These are phyloP conservation scores for Acorus gramineus DNA, from an alignment of 106 monocot species.

Conservation along the genomic window DNA sequence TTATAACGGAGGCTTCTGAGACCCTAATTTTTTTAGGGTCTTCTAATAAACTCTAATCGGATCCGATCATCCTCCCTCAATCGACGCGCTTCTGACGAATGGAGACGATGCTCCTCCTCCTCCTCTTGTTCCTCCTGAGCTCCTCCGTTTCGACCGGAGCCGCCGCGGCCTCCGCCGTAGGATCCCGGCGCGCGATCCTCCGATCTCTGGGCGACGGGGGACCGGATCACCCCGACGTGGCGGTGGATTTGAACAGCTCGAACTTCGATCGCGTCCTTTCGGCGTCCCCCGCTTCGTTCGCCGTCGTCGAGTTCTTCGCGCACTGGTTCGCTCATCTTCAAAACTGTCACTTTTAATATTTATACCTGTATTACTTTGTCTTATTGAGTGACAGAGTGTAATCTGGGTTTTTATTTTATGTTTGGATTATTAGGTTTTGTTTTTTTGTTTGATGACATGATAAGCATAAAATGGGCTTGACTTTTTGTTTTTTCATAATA, in stretches of 20 bases:
- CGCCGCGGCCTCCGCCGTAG: background rate
- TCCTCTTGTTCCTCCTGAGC: slow-evolving; percentile 5
- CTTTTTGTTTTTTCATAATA: background rate
- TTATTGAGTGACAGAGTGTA: background rate
- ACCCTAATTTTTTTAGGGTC: too few species aligned
- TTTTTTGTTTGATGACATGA: background rate
- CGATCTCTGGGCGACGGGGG: slow-evolving; percentile 19
- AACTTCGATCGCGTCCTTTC: slow-evolving; percentile 47
- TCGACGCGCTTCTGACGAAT: background rate
- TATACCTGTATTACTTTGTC: background rate
- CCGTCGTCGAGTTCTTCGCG: slow-evolving; percentile 94
- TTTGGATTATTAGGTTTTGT: background rate
- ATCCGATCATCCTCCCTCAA: too few species aligned
- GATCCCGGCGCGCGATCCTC: slow-evolving; percentile 13
- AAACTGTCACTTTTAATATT: background rate
- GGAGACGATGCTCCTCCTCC: background rate
- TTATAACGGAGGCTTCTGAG: too few species aligned
- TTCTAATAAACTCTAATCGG: too few species aligned
- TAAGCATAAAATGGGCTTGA: background rate
- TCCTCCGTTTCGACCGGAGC: slow-evolving; percentile 2
- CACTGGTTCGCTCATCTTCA: slow-evolving; percentile 39
- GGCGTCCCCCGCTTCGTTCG: slow-evolving; percentile 44
- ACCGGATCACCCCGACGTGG: slow-evolving; percentile 25
- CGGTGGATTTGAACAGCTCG: slow-evolving; percentile 64
- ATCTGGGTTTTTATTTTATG: background rate